Percentiles rank a stretch among this genome's conserved stretches.
phyloP scores from a whole-genome alignment of 2,329 filamentous ascomycete genomes.

The Ophiosphaerella korrae region DNA sequence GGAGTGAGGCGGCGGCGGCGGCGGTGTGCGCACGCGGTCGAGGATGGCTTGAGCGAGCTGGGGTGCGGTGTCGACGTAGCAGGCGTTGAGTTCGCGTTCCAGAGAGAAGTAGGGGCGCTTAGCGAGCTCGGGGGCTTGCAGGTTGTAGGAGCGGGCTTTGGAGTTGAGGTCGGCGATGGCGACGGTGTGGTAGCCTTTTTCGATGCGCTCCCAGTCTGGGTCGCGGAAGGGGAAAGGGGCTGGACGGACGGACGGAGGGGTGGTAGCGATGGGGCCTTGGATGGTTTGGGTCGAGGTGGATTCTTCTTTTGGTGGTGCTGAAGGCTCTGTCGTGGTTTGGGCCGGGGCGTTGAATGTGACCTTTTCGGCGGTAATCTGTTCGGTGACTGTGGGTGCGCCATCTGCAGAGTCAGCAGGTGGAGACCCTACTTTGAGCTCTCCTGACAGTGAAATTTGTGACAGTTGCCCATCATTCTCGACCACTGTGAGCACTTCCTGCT shows the following conservation, averaged over 20 bases:
- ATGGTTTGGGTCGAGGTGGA: constrained; percentile 19
- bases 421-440: constrained; percentile 46
- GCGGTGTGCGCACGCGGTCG: constrained; percentile 64
- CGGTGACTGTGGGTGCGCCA: constrained; percentile 22
- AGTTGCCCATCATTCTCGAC: constrained; percentile 54
- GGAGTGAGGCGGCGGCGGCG: constrained; percentile 41
- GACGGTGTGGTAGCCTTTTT: constrained; percentile 75
- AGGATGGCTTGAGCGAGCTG: constrained; percentile 73
- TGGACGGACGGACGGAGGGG: constrained; percentile 43
- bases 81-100: constrained; percentile 77
- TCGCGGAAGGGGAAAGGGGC: constrained; percentile 72
- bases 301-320: constrained; percentile 1
- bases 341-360: constrained; percentile 16
- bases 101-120: constrained; percentile 92
- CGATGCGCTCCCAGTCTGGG: constrained; percentile 72
- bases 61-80: constrained; percentile 86
- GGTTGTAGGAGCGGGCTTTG: constrained; percentile 85
- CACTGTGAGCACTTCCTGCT: constrained; percentile 52
- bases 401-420: constrained; percentile 7
- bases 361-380: constrained; percentile 34
- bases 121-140: constrained; percentile 89
- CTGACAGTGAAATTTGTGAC: constrained; percentile 54
- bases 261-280: constrained; percentile 11
- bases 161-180: constrained; percentile 78
- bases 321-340: constrained; percentile 3